These are phyloP conservation scores for Petunia hybrid DNA, from an alignment of 305 asterid species.

Conservation along the genomic window DNA sequence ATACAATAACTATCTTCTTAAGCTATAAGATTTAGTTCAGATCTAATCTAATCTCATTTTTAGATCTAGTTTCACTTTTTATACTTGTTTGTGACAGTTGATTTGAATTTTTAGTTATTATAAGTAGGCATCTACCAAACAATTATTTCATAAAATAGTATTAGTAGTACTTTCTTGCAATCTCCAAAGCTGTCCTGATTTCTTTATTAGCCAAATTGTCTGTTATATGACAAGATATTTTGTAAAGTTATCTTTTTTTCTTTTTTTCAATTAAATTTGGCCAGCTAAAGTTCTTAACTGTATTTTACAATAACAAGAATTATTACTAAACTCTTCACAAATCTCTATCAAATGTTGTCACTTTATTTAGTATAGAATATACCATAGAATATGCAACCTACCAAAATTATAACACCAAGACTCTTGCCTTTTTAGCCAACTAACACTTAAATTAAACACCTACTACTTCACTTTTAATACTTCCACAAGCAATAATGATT, in stretches of 20 bases:
- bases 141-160: background rate
- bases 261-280: background rate
- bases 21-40: background rate
- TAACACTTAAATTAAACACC: conserved; percentile 5
- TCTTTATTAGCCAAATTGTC: background rate
- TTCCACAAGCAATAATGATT: background rate
- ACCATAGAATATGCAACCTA: background rate
- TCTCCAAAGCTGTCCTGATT: background rate
- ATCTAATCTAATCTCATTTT: conserved; percentile 1
- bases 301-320: background rate
- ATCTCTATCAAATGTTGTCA: background rate
- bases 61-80: conserved; percentile 1
- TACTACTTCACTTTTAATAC: background rate
- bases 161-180: background rate
- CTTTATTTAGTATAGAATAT: background rate
- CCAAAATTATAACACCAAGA: background rate
- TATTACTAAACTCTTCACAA: background rate
- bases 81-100: background rate
- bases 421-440: background rate
- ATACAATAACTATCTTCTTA: background rate
- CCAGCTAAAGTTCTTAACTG: background rate
- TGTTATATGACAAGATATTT: background rate
- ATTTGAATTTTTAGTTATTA: background rate
- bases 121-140: background rate
- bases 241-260: background rate